Evolutionary conservation across 2,329 filamentous ascomycete genomes (phyloP).

Genomic region (Lecanicillium sp.): DNA sequence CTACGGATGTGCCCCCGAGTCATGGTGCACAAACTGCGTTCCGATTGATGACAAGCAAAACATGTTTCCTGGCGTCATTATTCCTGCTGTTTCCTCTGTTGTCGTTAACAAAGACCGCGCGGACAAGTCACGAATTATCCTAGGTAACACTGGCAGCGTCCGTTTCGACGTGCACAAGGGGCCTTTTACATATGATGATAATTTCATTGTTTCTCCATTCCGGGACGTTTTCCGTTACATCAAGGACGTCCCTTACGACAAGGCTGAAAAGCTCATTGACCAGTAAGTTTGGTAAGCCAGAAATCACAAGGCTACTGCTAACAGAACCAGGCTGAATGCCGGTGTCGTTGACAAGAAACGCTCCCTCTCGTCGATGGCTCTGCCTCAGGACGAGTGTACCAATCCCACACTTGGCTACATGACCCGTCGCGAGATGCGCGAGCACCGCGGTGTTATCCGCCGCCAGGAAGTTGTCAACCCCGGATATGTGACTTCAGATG

Average conservation of each 20-base stretch:
- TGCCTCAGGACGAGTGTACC: slow-evolving; percentile 35
- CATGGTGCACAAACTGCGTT: slow-evolving; percentile 49
- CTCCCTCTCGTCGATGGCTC: slow-evolving; percentile 25
- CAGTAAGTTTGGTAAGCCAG: slow-evolving; percentile 12
- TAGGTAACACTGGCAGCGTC: slow-evolving; percentile 52
- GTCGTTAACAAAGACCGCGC: slow-evolving; percentile 45
- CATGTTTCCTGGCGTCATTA: slow-evolving; percentile 43
- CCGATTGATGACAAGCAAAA: slow-evolving; percentile 43
- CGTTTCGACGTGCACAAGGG: slow-evolving; percentile 56
- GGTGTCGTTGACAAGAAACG: slow-evolving; percentile 25
- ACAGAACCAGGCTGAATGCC: slow-evolving; percentile 31
- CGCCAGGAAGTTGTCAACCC: slow-evolving; percentile 39
- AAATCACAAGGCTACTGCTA: background rate
- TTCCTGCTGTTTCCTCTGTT: slow-evolving; percentile 38
- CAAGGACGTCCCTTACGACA: slow-evolving; percentile 38
- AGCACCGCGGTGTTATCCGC: slow-evolving; percentile 30
- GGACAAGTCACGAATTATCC: slow-evolving; percentile 43
- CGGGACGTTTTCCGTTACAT: slow-evolving; percentile 44
- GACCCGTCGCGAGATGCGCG: slow-evolving; percentile 13
- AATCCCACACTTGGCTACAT: slow-evolving; percentile 30
- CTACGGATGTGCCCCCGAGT: slow-evolving; percentile 52
- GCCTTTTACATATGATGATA: slow-evolving; percentile 47
- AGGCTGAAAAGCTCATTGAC: slow-evolving; percentile 27
- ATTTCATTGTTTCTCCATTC: slow-evolving; percentile 49
- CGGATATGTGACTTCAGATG: slow-evolving; percentile 47